phyloP scores from a whole-genome alignment of 2,329 filamentous ascomycete genomes.

The Colletotrichum neosansevieriae region DNA sequence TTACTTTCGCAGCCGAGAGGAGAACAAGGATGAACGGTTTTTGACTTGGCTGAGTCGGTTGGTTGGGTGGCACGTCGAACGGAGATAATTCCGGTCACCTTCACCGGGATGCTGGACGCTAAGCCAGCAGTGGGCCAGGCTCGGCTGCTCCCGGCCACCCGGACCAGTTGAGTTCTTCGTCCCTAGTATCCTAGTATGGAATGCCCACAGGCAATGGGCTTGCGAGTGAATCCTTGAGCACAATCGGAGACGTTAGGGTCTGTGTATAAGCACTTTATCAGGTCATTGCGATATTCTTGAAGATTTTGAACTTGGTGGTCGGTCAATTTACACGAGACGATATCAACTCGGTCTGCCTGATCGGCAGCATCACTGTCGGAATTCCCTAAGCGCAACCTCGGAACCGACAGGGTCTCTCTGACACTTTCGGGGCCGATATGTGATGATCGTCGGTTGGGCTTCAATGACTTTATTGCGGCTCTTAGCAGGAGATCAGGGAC shows the following conservation, averaged over 20 bases:
- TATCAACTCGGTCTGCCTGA: constrained; percentile 1
- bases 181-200: neutral
- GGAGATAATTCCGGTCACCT: constrained; percentile 15
- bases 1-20: constrained; percentile 1
- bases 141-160: constrained; percentile 31
- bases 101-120: constrained; percentile 21
- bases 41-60: neutral
- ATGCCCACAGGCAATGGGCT: neutral
- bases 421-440: neutral
- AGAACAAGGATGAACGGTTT: constrained; percentile 16
- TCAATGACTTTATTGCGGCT: constrained; percentile 13
- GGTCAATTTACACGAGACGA: constrained; percentile 10
- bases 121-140: constrained; percentile 6
- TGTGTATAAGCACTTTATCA: constrained; percentile 8
- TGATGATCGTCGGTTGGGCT: constrained; percentile 20
- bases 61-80: constrained; percentile 11
- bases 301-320: neutral
- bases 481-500: neutral
- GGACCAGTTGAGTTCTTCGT: neutral
- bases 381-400: neutral
- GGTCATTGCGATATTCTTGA: neutral
- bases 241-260: constrained; percentile 5
- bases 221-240: neutral
- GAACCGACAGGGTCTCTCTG: constrained; percentile 4
- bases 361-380: neutral